A percentile compares a stretch with the other conserved stretches of the same genome.
Evolutionary conservation across 768 basidiomycete genomes (phyloP).

Genomic region (Ramaria sp.): DNA sequence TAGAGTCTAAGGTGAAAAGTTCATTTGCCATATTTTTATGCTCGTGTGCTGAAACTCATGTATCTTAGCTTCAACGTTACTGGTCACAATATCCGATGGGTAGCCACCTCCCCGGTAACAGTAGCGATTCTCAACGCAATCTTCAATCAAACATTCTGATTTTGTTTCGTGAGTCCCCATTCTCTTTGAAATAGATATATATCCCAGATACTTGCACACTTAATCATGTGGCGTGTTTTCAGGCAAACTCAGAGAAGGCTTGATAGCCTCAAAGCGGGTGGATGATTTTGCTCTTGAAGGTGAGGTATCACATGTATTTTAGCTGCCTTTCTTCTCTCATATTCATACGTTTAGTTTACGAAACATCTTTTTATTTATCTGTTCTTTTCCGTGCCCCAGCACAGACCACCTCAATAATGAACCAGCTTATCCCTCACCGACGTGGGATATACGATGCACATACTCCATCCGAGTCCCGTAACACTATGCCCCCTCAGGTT

Average conservation of each 20-base stretch:
- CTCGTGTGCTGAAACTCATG: neutral
- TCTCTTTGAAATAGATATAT: neutral
- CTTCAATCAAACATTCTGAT: slow-evolving; percentile 62
- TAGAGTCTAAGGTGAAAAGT: slow-evolving; percentile 50
- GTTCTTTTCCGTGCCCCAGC: slow-evolving; percentile 43
- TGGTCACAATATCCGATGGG: slow-evolving; percentile 28
- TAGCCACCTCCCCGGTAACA: slow-evolving; percentile 1
- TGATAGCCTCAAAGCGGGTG: slow-evolving; percentile 45
- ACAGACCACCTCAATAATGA: slow-evolving; percentile 53
- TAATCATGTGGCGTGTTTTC: neutral
- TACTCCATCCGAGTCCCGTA: neutral
- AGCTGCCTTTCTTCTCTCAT: neutral
- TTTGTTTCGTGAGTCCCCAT: slow-evolving; percentile 45
- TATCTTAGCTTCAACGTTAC: slow-evolving; percentile 37
- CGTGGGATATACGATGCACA: neutral
- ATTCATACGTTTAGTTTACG: slow-evolving; percentile 40
- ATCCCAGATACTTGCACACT: neutral
- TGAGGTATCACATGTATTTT: slow-evolving; percentile 19
- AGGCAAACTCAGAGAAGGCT: slow-evolving; percentile 74
- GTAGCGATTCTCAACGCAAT: slow-evolving; percentile 28
- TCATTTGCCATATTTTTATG: neutral
- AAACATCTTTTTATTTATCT: slow-evolving; percentile 60
- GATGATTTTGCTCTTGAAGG: slow-evolving; percentile 65
- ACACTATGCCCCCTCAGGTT: too few species aligned
- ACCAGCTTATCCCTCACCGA: slow-evolving; percentile 39